A percentile compares a stretch with the other conserved stretches of the same genome.
Evolutionary conservation across 805 yeast genomes (phyloP).

Genomic region (Candida corydali): DNA sequence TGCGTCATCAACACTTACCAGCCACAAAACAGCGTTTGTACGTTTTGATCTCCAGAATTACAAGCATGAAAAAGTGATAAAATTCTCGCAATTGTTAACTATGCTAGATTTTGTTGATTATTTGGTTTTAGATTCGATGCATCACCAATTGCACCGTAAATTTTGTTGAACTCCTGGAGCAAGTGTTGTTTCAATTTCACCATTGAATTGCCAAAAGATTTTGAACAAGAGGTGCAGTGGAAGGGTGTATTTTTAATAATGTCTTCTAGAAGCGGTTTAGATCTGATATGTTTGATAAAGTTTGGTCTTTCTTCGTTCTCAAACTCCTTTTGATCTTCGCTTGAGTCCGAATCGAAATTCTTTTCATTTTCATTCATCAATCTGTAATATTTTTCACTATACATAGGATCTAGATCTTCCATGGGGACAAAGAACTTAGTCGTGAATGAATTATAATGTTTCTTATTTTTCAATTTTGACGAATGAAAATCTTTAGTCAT

Average conservation of each 20-base stretch:
- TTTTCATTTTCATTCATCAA: not conserved
- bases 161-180: slow-evolving; percentile 17
- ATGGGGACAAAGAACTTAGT: slow-evolving; percentile 61
- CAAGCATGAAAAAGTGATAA: no score
- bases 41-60: no score
- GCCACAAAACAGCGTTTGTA: no score
- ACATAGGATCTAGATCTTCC: slow-evolving; percentile 32
- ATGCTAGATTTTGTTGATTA: slow-evolving; percentile 1
- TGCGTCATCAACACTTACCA: no score
- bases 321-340: not conserved
- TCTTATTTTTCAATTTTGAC: slow-evolving; percentile 49
- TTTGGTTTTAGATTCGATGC: slow-evolving; percentile 6
- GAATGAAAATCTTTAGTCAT: slow-evolving; percentile 62
- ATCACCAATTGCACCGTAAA: slow-evolving; percentile 8
- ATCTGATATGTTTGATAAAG: slow-evolving; percentile 5
- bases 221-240: slow-evolving; percentile 24
- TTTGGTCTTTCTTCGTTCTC: not conserved
- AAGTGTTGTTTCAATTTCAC: slow-evolving; percentile 26
- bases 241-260: slow-evolving; percentile 19
- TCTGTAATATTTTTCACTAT: slow-evolving; percentile 7
- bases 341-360: slow-evolving; percentile 7
- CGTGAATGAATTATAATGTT: slow-evolving; percentile 70
- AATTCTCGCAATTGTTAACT: no score
- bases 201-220: slow-evolving; percentile 21
- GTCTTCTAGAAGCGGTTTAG: slow-evolving; percentile 8